Evolutionary conservation across 345 rosid genomes (phyloP), one percentile per base, ranked within the genome.

Genomic region (Sisymbrium altissimum): DNA sequence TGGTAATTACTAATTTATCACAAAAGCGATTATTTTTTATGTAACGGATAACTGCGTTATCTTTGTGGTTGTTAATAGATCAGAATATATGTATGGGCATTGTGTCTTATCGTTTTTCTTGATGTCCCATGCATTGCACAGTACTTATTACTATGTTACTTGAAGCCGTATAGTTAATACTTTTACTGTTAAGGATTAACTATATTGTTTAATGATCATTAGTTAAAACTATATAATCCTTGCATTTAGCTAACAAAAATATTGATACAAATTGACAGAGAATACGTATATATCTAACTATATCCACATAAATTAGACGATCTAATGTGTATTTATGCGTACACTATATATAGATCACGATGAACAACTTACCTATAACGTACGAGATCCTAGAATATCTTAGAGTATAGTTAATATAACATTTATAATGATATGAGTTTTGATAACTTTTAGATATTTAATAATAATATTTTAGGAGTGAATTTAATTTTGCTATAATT

Each of bases 71-170:
- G 19, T 9, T 71, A 46, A 59, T 25, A 1, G 53, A 27, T 49
- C 15, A 11, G 41, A 61, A 38, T 59, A 59, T 46, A 36, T 46
- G 29, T 59, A 59, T 60, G 67, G 66, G 55, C 46, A 58, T 9
- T 5, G 58, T 21, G 49, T 11, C 57, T 46, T 23, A 30, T 44
- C 49, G 10, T 25, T 68, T 44, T 49, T 46, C 18, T 48, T 71
- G 58, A 46, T 46, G 29, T 58, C 15, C 49, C 64, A 44, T 57
- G 66, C 56, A 57, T 35, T 57, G 9, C 55, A 9, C 55, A 9
- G 8, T 41, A n/a, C 3, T 23, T 23, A 23, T 23, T 23, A 23
- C 2, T 45, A 57, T 39, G 17, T 36, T 36, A 59, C 30, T 55
- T 30, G 59, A 54, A 54, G 19, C 59, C 39, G 25, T 23, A 23